These are phyloP conservation scores for Anethum foeniculum DNA, from an alignment of 140 eudicot genomes.

Conservation along the genomic window DNA sequence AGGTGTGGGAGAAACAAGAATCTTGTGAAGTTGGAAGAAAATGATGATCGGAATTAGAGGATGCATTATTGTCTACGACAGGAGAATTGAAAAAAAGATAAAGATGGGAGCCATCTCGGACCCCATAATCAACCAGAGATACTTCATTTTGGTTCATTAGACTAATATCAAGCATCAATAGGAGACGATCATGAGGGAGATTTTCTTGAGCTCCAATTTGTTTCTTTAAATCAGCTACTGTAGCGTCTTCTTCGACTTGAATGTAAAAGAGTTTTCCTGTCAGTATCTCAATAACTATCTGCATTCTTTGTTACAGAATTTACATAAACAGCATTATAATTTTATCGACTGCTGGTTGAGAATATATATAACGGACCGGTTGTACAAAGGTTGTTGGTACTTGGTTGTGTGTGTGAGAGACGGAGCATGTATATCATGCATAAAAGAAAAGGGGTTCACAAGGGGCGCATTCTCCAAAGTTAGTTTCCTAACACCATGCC, in stretches of 20 bases:
- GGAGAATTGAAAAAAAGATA: conserved; percentile 35
- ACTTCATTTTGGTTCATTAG: conserved; percentile 30
- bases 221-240: conserved; percentile 42
- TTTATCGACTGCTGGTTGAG: too few relatives aligned
- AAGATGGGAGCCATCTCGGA: conserved; percentile 45
- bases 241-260: conserved; percentile 31
- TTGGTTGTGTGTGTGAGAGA: background rate
- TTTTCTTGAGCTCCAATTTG: conserved; percentile 42
- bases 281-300: conserved; percentile 38
- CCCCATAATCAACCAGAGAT: conserved; percentile 35
- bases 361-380: background rate
- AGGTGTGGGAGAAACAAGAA: conserved; percentile 7
- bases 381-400: background rate
- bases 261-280: conserved; percentile 39
- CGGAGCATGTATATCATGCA: conserved; percentile 8
- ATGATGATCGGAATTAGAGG: conserved; percentile 6
- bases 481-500: conserved; percentile 25
- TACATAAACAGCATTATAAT: background rate
- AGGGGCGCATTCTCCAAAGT: conserved; percentile 27
- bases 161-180: conserved; percentile 18
- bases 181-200: conserved; percentile 28
- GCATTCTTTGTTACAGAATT: conserved; percentile 18
- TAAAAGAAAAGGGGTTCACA: conserved; percentile 25
- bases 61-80: conserved; percentile 3
- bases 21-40: conserved; percentile 12